Evolutionary conservation across 768 basidiomycete genomes (phyloP).

Genomic region (Rhizopogon sp.): DNA sequence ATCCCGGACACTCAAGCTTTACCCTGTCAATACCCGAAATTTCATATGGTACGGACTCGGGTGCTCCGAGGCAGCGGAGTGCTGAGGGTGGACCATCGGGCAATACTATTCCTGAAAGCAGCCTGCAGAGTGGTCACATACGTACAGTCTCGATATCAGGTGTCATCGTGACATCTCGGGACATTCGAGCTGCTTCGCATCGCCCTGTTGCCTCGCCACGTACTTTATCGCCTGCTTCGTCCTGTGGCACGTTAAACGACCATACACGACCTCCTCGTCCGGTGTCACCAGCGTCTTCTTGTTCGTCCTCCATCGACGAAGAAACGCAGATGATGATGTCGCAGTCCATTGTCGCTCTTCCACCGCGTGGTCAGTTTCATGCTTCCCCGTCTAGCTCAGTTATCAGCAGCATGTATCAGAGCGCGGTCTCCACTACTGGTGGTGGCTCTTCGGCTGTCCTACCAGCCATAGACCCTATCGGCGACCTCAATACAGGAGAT

Average conservation of each 20-base stretch:
- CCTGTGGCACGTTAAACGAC: slow-evolving; percentile 7
- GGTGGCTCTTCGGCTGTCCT: background rate
- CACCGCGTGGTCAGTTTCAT: slow-evolving; percentile 26
- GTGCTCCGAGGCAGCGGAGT: slow-evolving; percentile 4
- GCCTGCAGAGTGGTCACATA: slow-evolving; percentile 17
- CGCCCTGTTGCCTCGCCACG: slow-evolving; percentile 16
- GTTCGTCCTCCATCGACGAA: slow-evolving; percentile 58
- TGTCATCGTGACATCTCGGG: slow-evolving; percentile 46
- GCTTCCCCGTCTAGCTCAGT: slow-evolving; percentile 39
- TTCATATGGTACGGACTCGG: slow-evolving; percentile 46
- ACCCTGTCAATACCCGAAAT: slow-evolving; percentile 55
- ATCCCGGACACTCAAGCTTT: slow-evolving; percentile 57
- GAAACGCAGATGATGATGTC: slow-evolving; percentile 65
- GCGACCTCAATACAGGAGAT: background rate
- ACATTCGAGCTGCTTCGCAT: slow-evolving; percentile 28
- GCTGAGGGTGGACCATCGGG: slow-evolving; percentile 21
- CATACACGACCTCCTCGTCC: slow-evolving; percentile 1
- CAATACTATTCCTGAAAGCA: slow-evolving; percentile 7
- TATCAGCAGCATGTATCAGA: slow-evolving; percentile 73
- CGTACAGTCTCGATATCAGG: slow-evolving; percentile 56
- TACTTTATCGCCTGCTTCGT: slow-evolving; percentile 21
- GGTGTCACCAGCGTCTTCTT: slow-evolving; percentile 45
- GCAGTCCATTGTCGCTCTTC: slow-evolving; percentile 65
- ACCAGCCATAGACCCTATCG: background rate
- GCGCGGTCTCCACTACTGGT: slow-evolving; percentile 47